Percentiles rank a stretch among this genome's conserved stretches.
Conservation (phyloP, 805 yeast species). For the Metschnikowia drakensbergensis region DNA sequence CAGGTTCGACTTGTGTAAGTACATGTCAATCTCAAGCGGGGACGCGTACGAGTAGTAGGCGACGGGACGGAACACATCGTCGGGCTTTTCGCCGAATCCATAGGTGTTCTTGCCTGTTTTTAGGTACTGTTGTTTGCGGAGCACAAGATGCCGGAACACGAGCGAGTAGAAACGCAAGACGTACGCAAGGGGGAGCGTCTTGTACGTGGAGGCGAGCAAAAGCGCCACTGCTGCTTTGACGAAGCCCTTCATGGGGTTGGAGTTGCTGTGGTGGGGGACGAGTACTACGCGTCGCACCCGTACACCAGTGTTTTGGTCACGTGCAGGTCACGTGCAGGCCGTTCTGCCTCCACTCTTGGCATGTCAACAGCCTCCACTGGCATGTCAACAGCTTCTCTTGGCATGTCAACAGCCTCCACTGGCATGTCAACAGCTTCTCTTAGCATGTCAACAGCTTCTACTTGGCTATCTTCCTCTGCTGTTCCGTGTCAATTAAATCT, state of each 20-base stretch:
- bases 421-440: too few species aligned
- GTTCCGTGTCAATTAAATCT: background rate
- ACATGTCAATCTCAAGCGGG: conserved; percentile 79
- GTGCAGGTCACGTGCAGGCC: too few species aligned
- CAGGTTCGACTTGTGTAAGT: conserved; percentile 82
- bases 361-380: too few species aligned
- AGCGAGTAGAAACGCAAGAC: conserved; percentile 56
- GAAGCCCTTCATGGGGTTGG: background rate
- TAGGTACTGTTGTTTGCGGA: conserved; percentile 27
- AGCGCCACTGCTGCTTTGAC: conserved; percentile 11
- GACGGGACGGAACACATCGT: conserved; percentile 42
- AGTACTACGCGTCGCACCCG: too few species aligned
- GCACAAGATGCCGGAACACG: conserved; percentile 38
- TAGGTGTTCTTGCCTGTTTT: conserved; percentile 29
- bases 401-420: too few species aligned
- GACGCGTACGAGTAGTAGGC: conserved; percentile 55
- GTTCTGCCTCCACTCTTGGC: too few species aligned
- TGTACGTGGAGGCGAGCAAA: conserved; percentile 45
- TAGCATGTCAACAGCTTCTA: too few species aligned
- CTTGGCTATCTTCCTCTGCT: too few species aligned
- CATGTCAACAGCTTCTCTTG: too few species aligned
- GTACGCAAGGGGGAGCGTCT: conserved; percentile 67
- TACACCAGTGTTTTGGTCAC: background rate
- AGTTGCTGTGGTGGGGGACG: background rate
- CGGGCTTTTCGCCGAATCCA: conserved; percentile 25